Evolutionary conservation across 805 yeast species (phyloP).

Genomic region (Candida yuanshanica): DNA sequence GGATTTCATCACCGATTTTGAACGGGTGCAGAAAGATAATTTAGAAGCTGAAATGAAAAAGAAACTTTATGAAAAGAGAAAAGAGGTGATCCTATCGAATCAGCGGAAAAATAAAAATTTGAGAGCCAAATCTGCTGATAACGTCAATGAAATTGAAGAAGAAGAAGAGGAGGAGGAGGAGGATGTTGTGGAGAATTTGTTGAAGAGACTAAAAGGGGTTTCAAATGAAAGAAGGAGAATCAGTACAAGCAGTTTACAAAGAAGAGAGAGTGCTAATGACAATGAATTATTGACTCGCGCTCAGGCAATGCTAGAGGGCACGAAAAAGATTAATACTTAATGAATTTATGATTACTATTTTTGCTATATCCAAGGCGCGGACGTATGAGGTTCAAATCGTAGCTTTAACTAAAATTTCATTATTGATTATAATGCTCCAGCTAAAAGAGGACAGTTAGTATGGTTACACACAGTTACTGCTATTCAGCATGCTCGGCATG

Average conservation of each 20-base stretch:
- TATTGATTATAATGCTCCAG: no score
- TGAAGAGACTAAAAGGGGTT: constrained; percentile 78
- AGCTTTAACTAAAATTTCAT: no score
- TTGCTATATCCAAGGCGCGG: background rate
- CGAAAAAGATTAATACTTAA: constrained; percentile 13
- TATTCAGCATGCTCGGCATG: no score
- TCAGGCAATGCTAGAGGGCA: constrained; percentile 23
- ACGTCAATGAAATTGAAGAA: constrained; percentile 25
- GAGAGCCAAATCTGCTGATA: constrained; percentile 24
- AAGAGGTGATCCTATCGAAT: constrained; percentile 39
- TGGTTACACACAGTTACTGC: no score
- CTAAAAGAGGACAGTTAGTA: no score
- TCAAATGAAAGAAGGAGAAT: constrained; percentile 28
- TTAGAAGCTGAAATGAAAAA: constrained; percentile 63
- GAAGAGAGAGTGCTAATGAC: constrained; percentile 10
- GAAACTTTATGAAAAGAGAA: constrained; percentile 57
- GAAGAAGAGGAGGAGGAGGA: constrained; percentile 31
- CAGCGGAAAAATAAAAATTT: constrained; percentile 2
- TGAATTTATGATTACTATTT: background rate
- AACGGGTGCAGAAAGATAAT: constrained; percentile 60
- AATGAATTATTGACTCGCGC: constrained; percentile 19
- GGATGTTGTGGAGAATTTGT: constrained; percentile 75
- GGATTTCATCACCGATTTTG: constrained; percentile 55
- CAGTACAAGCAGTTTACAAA: constrained; percentile 9
- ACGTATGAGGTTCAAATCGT: no score